Conservation (phyloP, 202 grass and related monocot species). For the Tripidium arundinaceum region DNA sequence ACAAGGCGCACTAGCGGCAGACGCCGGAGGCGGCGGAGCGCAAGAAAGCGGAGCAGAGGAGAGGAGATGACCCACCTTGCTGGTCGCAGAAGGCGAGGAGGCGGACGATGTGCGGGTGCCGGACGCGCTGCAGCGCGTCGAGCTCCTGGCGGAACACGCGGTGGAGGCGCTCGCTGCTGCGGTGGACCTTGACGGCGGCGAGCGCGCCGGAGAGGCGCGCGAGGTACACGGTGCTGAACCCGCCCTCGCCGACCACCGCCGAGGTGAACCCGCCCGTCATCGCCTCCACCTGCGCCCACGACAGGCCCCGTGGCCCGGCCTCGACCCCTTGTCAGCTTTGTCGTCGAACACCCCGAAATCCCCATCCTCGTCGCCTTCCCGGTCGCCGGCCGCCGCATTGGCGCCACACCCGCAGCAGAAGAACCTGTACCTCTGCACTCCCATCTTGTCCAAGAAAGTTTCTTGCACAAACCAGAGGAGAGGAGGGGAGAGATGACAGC, state of each 20-base stretch:
- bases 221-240: conserved; percentile 95
- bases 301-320: conserved; percentile 38
- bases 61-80: conserved; percentile 35
- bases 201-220: conserved; percentile 44
- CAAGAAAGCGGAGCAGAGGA: not conserved
- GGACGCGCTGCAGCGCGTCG: conserved; percentile 59
- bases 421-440: conserved; percentile 45
- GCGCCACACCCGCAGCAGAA: conserved; percentile 52
- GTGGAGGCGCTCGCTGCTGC: conserved; percentile 90
- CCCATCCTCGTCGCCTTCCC: conserved; percentile 28
- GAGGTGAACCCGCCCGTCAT: conserved; percentile 69
- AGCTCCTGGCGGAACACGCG: conserved; percentile 86
- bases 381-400: conserved; percentile 36
- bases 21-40: not conserved
- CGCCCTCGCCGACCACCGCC: conserved; percentile 76
- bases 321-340: conserved; percentile 17
- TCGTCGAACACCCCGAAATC: conserved; percentile 11
- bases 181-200: conserved; percentile 82
- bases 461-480: not conserved
- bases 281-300: conserved; percentile 65
- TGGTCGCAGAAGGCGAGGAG: conserved; percentile 89
- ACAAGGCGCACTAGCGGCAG: not conserved
- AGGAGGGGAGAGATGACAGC: not conserved
- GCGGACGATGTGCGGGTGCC: conserved; percentile 75
- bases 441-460: conserved; percentile 25